phyloP scores from a whole-genome alignment of 192 early-diverging fungal genomes.

The Haplosporangium gracile region DNA sequence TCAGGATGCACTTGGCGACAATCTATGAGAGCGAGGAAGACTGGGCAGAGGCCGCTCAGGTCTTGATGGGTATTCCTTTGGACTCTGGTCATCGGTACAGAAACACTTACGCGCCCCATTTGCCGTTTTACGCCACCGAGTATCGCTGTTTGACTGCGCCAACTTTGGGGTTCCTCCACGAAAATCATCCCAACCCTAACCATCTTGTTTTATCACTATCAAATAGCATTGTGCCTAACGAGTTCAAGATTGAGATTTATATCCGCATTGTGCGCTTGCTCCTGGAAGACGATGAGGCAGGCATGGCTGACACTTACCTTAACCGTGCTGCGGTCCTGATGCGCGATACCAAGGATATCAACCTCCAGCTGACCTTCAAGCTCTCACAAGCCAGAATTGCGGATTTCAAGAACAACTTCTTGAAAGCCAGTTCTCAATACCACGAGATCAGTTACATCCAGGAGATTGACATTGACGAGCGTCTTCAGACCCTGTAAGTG shows the following conservation, averaged over 20 bases:
- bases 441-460: slow-evolving; percentile 85
- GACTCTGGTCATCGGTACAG: slow-evolving; percentile 87
- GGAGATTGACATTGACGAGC: slow-evolving; percentile 72
- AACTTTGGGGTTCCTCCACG: slow-evolving; percentile 3
- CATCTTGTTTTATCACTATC: not conserved
- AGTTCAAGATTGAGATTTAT: slow-evolving; percentile 84
- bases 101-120: not conserved
- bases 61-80: slow-evolving; percentile 89
- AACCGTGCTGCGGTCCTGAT: slow-evolving; percentile 85
- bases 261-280: slow-evolving; percentile 87
- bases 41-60: slow-evolving; percentile 88
- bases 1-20: slow-evolving; percentile 82
- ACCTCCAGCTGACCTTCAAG: slow-evolving; percentile 77
- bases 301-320: slow-evolving; percentile 84
- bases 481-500: slow-evolving; percentile 67
- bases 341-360: slow-evolving; percentile 63
- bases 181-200: not conserved
- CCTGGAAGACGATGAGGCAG: slow-evolving; percentile 87
- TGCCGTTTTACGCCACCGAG: not conserved
- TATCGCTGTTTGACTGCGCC: slow-evolving; percentile 6
- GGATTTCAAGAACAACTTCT: slow-evolving; percentile 88
- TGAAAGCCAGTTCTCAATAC: slow-evolving; percentile 88
- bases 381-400: slow-evolving; percentile 86
- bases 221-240: slow-evolving; percentile 66
- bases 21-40: slow-evolving; percentile 80